Conservation (phyloP, 805 yeast genomes). For the Brettanomyces anomalus region DNA sequence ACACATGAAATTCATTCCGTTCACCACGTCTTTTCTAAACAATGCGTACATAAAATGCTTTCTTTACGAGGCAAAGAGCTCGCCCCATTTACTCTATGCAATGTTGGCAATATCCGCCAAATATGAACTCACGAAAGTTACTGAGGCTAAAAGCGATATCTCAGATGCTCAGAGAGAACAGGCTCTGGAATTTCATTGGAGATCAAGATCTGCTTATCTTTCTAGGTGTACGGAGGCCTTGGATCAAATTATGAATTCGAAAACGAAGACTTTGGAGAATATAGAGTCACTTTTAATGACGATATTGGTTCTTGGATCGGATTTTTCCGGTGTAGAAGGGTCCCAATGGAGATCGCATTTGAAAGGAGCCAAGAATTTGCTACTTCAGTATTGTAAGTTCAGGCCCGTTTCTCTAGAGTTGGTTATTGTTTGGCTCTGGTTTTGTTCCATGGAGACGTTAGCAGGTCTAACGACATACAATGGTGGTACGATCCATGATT, state of each 20-base stretch:
- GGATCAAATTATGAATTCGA: slow-evolving; percentile 40
- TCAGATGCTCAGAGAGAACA: slow-evolving; percentile 8
- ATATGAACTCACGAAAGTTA: slow-evolving; percentile 28
- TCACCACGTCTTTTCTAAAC: slow-evolving; percentile 25
- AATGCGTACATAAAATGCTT: slow-evolving; percentile 26
- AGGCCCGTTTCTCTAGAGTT: slow-evolving; percentile 26
- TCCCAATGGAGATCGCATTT: slow-evolving; percentile 64
- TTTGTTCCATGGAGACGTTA: slow-evolving; percentile 49
- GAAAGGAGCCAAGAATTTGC: slow-evolving; percentile 56
- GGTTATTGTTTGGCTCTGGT: slow-evolving; percentile 42
- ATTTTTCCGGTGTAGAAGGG: slow-evolving; percentile 48
- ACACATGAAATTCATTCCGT: slow-evolving; percentile 27
- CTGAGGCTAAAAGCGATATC: slow-evolving; percentile 8
- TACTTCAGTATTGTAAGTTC: slow-evolving; percentile 37
- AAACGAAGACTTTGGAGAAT: slow-evolving; percentile 34
- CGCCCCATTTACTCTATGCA: slow-evolving; percentile 60
- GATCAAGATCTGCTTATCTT: slow-evolving; percentile 50
- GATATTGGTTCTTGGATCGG: slow-evolving; percentile 56
- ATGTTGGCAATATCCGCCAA: slow-evolving; percentile 67
- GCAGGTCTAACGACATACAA: slow-evolving; percentile 49
- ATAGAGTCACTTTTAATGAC: slow-evolving; percentile 65
- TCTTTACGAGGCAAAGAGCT: slow-evolving; percentile 29
- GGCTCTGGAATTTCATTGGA: slow-evolving; percentile 38
- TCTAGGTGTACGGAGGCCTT: slow-evolving; percentile 56
- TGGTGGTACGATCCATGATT: slow-evolving; percentile 51